phyloP scores from a whole-genome alignment of 176 grass and related monocot species.

The Cocos nucifera region DNA sequence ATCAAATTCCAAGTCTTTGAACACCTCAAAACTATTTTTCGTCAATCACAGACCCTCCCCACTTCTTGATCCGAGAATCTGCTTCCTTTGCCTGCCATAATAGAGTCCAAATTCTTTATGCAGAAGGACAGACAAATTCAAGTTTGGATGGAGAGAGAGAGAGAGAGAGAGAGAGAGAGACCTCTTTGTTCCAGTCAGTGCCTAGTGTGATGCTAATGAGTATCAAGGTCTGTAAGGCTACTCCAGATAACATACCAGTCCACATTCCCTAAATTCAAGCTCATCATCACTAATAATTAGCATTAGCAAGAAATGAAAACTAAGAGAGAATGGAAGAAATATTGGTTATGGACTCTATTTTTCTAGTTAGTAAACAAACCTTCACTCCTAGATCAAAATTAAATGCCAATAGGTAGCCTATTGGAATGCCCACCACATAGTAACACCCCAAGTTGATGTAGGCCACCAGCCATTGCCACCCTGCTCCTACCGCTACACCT shows the following conservation, averaged over 20 bases:
- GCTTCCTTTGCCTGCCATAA: slow-evolving; percentile 37
- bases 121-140: too few species aligned
- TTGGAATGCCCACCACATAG: slow-evolving; percentile 64
- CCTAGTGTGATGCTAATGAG: slow-evolving; percentile 41
- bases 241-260: slow-evolving; percentile 69
- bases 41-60: slow-evolving; percentile 41
- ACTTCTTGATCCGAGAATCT: slow-evolving; percentile 47
- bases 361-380: slow-evolving; percentile 6
- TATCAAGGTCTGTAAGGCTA: slow-evolving; percentile 62
- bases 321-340: not conserved
- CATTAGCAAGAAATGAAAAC: not conserved
- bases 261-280: slow-evolving; percentile 53
- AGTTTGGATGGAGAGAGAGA: slow-evolving; percentile 1
- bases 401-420: slow-evolving; percentile 54
- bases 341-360: not conserved
- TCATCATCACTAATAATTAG: not conserved
- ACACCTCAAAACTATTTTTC: too few species aligned
- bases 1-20: too few species aligned
- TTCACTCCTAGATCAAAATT: slow-evolving; percentile 44
- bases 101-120: not conserved
- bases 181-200: slow-evolving; percentile 76
- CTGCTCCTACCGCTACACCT: slow-evolving; percentile 84
- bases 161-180: slow-evolving; percentile 3
- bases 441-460: slow-evolving; percentile 78
- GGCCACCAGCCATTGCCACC: slow-evolving; percentile 80